Evolutionary conservation across 371 early-diverging fungal species (phyloP).

Genomic region (Syncephalastrum racemosum): DNA sequence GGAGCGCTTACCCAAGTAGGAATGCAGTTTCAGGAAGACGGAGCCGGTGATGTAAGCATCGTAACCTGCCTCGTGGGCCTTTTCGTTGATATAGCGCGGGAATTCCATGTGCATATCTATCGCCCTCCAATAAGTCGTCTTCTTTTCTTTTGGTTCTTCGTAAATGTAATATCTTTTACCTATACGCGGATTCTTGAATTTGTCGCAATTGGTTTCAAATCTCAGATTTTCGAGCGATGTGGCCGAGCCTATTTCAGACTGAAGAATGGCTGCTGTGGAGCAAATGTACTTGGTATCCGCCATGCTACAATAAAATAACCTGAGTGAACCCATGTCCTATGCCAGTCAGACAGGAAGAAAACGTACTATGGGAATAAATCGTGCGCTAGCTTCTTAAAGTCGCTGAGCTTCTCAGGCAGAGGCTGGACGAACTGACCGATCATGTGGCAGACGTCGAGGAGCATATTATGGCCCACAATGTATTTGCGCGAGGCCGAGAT

Average conservation of each 20-base stretch:
- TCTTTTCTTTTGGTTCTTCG: not conserved
- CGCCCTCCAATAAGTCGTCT: not conserved
- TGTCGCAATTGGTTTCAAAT: constrained; percentile 38
- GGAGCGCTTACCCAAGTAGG: constrained; percentile 25
- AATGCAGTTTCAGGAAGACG: constrained; percentile 33
- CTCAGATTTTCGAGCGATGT: constrained; percentile 38
- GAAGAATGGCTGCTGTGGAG: constrained; percentile 52
- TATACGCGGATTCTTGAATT: constrained; percentile 54
- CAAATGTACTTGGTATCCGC: constrained; percentile 83
- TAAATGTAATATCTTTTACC: constrained; percentile 25
- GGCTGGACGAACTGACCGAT: constrained; percentile 67
- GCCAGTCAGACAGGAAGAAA: not conserved
- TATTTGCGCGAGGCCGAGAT: constrained; percentile 68
- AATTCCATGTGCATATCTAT: constrained; percentile 40
- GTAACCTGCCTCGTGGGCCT: constrained; percentile 89
- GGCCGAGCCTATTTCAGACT: constrained; percentile 28
- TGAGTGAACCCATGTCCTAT: not conserved
- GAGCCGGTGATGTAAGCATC: constrained; percentile 87
- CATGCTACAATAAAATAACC: constrained; percentile 41
- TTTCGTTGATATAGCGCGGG: constrained; percentile 41
- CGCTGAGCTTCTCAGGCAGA: constrained; percentile 63
- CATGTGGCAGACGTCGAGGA: constrained; percentile 77
- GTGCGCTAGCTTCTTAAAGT: constrained; percentile 59
- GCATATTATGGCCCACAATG: constrained; percentile 85
- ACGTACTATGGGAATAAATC: constrained; percentile 58